Evolutionary conservation across 1,139 yeast genomes (phyloP), one percentile per base, ranked within the genome.

Genomic region (Debaryomyces nepalensis): DNA sequence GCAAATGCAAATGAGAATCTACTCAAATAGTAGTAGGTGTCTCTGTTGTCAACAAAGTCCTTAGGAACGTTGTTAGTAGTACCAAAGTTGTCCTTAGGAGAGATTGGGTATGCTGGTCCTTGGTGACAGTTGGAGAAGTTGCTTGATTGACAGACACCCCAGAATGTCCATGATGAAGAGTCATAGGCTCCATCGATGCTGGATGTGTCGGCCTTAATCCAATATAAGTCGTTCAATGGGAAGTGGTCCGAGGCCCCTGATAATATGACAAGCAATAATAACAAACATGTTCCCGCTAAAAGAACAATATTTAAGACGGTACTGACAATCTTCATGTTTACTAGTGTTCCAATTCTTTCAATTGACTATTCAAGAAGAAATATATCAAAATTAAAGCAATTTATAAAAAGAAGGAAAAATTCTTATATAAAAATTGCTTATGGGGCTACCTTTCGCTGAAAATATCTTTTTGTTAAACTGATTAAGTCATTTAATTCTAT

Each of bases 121-220:
- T 59, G 57, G 24, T 57, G 51, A 57, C 79, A 73, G 12, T 84
- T 77, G 39, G 73, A 66, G 49, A 68, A 66, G 54, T 66, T 57
- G 18, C 55, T 45, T 37, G 67, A 66, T 42, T 75, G 73, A 63
- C 90, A 84, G 36, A 84, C 76, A 53, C 93, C 93, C 95, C 95
- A 86, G 70, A 81, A 86, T 2, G 91, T 82, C 93, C 93, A 86
- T 50, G 87, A 81, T 14, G 88, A 68, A 44, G 53, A 53, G 26
- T 62, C 65, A 26, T 76, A 73, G n/a, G 90, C 88, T 44, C 70
- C 68, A 7, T 73, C 49, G 43, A 84, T 81, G 40, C 59, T 59
- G 1, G 79, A 63, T 39, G 93, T 85, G 58, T 84, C 84, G 39
- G 84, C 93, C 59, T 77, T 70, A 36, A 86, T 58, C 90, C 90